A percentile compares a stretch with the other conserved stretches of the same genome.
Evolutionary conservation across 768 basidiomycete species (phyloP).

Genomic region (Lactarius vividus): DNA sequence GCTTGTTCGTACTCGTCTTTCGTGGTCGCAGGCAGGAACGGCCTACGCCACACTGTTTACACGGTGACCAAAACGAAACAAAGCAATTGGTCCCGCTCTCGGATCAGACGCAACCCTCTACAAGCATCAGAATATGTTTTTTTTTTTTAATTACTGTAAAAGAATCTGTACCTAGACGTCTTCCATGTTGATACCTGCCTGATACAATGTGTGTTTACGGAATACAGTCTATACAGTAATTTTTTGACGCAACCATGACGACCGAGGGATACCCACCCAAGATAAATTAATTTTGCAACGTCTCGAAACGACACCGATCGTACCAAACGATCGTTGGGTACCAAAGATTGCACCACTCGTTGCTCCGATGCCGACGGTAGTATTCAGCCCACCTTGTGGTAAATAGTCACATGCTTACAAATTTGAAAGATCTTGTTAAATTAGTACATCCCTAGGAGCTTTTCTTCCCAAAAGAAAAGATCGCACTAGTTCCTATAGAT

Average conservation of each 20-base stretch:
- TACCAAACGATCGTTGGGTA: background rate
- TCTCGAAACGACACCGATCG: background rate
- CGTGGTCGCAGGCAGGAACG: background rate
- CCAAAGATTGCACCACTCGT: background rate
- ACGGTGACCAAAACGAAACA: background rate
- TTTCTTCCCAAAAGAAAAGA: no score
- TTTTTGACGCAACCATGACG: background rate
- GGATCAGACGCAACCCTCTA: background rate
- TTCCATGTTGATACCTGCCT: background rate
- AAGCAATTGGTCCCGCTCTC: background rate
- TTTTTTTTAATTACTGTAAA: background rate
- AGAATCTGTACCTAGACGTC: background rate
- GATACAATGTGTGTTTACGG: background rate
- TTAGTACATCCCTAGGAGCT: no score
- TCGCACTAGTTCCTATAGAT: no score
- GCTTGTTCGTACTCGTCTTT: background rate
- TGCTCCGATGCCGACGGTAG: background rate
- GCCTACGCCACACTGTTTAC: background rate
- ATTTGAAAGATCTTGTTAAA: no score
- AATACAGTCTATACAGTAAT: background rate
- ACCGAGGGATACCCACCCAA: background rate
- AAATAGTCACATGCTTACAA: no score
- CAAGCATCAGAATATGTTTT: background rate
- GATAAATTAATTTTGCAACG: background rate
- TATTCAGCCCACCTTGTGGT: no score